Base-by-base conservation (phyloP, 495 filamentous ascomycete species). In the Penicillium cinerascens region DNA sequence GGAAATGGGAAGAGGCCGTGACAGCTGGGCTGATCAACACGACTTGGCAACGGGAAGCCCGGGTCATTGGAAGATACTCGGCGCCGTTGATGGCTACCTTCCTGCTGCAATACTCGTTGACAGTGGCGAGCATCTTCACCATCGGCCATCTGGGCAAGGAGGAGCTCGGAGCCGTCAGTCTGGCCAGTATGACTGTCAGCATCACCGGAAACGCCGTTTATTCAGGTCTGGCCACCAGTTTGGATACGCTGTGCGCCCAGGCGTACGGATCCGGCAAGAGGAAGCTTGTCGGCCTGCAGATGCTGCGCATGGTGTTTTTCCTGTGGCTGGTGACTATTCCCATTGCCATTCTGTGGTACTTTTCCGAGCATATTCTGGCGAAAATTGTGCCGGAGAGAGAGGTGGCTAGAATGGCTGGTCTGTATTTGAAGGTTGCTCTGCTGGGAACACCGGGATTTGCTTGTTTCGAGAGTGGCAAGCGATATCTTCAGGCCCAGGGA, bases 1-100 rank as follows among this genome's bases (percentile, higher is more conserved):
- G 78, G 41, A 85, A 87, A 69, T 96, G 90, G 90, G 86, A 90
- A 49, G 84, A 87, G 35, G 88, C 89, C 2, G 88, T 92, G 10
- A 74, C 78, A 0, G 78, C 82, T 3, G 88, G 88, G 7, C 72
- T 78, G 51, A 87, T 95, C 54, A 82, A 87, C 44, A 95, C 91
- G 3, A 90, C 89, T 0, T 95, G 89, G 87, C 82, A 83, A 58
- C 80, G 88, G 51, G 91, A 96, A 72, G 79, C 84, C 1, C 83
- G 86, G 65, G 86, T 88, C 0, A 72, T 92, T 29, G 61, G 67
- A 4, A 73, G 72, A 58, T 87, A 86, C 60, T 83, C 82, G n/a
- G 68, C 74, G 16, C 84, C 86, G 0, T 70, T 89, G 18, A 83
- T 89, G 45, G 63, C 86, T 33, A 89, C 87, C 6, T 91, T 88